phyloP scores from a whole-genome alignment of 75 land plant genomes.

The Gnetum montanum region DNA sequence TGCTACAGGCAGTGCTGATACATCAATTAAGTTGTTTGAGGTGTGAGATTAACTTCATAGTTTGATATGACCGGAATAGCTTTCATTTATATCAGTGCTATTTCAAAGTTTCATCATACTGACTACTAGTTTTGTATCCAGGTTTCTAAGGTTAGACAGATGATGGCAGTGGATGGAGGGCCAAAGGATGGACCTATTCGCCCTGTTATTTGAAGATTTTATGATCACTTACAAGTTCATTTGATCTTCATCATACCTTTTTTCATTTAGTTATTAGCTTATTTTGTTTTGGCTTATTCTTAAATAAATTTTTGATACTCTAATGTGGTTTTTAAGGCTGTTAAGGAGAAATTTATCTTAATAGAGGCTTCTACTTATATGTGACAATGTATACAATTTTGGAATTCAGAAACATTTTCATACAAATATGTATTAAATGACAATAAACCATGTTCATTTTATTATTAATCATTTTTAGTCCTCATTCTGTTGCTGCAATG shows the following conservation, averaged over 20 bases:
- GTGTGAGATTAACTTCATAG: constrained; percentile 17
- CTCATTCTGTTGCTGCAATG: too few relatives aligned
- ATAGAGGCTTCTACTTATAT: too few relatives aligned
- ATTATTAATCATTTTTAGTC: too few relatives aligned
- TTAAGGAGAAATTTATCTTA: too few relatives aligned
- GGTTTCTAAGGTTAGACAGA: constrained; percentile 83
- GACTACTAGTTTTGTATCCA: constrained; percentile 7
- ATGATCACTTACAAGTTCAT: constrained; percentile 81
- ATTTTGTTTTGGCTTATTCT: not conserved
- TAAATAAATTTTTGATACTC: not conserved
- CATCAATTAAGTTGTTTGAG: constrained; percentile 93
- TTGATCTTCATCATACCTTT: not conserved
- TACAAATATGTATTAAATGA: too few relatives aligned
- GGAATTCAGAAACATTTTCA: too few relatives aligned
- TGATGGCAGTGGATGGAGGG: constrained; percentile 73
- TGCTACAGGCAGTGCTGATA: constrained; percentile 92
- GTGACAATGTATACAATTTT: too few relatives aligned
- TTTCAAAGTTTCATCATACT: not conserved
- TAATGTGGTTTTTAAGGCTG: too few relatives aligned
- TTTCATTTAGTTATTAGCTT: not conserved
- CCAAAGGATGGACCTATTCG: constrained; percentile 58
- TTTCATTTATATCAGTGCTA: not conserved
- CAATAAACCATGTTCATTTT: too few relatives aligned
- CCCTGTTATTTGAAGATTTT: constrained; percentile 87
- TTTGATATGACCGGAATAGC: not conserved